A percentile compares a stretch with the other conserved stretches of the same genome.
These are phyloP conservation scores for Curvularia eragrostidis DNA, from an alignment of 2,329 filamentous ascomycete species.

Conservation along the genomic window DNA sequence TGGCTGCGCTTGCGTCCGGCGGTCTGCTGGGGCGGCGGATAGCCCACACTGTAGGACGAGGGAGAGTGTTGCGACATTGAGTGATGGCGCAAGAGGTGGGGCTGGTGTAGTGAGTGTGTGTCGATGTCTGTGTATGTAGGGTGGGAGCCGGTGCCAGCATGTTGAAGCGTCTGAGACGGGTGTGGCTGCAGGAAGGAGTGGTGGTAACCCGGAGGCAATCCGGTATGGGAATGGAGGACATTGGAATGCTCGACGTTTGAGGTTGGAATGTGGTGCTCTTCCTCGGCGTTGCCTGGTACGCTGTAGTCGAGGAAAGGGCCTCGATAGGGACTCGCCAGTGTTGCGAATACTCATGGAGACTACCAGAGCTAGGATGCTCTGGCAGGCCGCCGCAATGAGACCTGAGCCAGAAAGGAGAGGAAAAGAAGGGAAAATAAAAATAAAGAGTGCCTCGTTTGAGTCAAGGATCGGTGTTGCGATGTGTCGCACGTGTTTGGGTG, in stretches of 20 bases:
- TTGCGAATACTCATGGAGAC: slow-evolving; percentile 59
- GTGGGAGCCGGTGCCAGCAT: slow-evolving; percentile 45
- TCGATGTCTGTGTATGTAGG: slow-evolving; percentile 51
- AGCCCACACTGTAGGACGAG: slow-evolving; percentile 48
- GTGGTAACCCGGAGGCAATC: slow-evolving; percentile 45
- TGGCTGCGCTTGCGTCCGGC: slow-evolving; percentile 54
- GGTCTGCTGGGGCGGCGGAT: slow-evolving; percentile 40
- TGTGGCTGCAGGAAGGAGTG: slow-evolving; percentile 50
- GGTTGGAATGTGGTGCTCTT: slow-evolving; percentile 50
- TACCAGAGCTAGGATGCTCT: slow-evolving; percentile 59
- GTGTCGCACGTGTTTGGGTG: slow-evolving; percentile 53
- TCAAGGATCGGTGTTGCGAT: slow-evolving; percentile 43
- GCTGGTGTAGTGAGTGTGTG: slow-evolving; percentile 46
- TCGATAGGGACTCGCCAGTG: slow-evolving; percentile 57
- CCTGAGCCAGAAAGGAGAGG: slow-evolving; percentile 49
- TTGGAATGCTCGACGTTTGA: slow-evolving; percentile 53
- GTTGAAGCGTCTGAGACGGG: slow-evolving; percentile 48
- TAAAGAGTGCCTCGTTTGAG: slow-evolving; percentile 48
- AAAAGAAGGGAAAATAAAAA: slow-evolving; percentile 15
- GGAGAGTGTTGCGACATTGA: slow-evolving; percentile 49
- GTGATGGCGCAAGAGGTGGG: slow-evolving; percentile 44
- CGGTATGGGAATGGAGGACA: slow-evolving; percentile 50
- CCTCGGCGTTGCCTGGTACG: slow-evolving; percentile 53
- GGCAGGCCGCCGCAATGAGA: slow-evolving; percentile 56
- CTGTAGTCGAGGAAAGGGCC: slow-evolving; percentile 56